phyloP scores from a whole-genome alignment of 208 protist species.

The Wallacemonas sp. region DNA sequence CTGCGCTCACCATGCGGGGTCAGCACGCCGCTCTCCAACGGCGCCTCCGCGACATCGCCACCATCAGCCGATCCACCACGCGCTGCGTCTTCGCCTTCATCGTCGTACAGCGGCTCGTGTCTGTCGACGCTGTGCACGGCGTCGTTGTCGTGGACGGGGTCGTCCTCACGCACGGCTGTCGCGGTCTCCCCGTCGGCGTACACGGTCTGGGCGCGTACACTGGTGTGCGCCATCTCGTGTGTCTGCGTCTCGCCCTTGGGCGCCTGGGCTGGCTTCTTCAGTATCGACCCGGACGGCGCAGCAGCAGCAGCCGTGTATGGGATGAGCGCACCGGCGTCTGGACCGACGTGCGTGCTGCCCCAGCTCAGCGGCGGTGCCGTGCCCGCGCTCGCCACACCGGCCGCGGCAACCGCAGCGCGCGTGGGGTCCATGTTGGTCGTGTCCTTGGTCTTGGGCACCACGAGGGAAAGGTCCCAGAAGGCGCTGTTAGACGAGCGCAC shows the following conservation, averaged over 20 bases:
- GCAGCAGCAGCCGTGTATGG: background rate
- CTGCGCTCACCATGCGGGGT: background rate
- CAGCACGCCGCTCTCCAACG: too few relatives aligned
- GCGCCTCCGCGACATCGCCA: too few relatives aligned
- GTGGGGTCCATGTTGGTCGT: background rate
- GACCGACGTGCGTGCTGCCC: background rate
- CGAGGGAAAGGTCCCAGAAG: slow-evolving; percentile 51
- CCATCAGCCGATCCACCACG: too few relatives aligned
- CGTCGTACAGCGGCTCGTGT: background rate
- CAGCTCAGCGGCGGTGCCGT: background rate
- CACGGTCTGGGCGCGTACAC: background rate
- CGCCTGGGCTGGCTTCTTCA: background rate
- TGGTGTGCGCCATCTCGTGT: background rate
- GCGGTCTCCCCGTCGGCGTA: slow-evolving; percentile 1
- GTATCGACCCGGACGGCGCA: background rate
- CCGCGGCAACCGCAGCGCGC: background rate
- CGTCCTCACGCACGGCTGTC: too few relatives aligned
- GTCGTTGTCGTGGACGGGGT: background rate
- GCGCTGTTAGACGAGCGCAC: slow-evolving; percentile 29
- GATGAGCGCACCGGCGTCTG: background rate
- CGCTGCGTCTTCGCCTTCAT: too few relatives aligned
- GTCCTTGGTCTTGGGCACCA: slow-evolving; percentile 6
- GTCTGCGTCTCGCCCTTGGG: slow-evolving; percentile 3
- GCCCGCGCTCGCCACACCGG: background rate
- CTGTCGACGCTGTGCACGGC: background rate